Percentiles rank a stretch among this genome's conserved stretches.
phyloP scores from a whole-genome alignment of 2,329 filamentous ascomycete genomes.

The Hypomyces perniciosus region DNA sequence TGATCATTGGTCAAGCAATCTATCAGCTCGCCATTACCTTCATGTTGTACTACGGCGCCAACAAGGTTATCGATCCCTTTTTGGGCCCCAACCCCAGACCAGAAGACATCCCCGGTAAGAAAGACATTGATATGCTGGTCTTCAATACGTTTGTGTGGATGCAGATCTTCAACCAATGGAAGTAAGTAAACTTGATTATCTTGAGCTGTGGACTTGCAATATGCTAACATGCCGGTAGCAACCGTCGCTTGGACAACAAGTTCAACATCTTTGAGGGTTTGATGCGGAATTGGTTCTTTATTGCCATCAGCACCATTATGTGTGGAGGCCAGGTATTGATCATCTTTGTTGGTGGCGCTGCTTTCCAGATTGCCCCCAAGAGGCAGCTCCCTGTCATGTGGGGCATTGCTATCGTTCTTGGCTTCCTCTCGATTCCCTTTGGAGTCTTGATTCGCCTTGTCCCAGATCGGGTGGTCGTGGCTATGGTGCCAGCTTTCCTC shows the following conservation, averaged over 20 bases:
- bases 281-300: slow-evolving; percentile 79
- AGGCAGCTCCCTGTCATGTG: slow-evolving; percentile 69
- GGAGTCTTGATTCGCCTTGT: slow-evolving; percentile 76
- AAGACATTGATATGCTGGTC: slow-evolving; percentile 55
- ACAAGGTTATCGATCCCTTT: slow-evolving; percentile 41
- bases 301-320: slow-evolving; percentile 79
- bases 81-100: slow-evolving; percentile 24
- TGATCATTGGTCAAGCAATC: slow-evolving; percentile 56
- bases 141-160: slow-evolving; percentile 86
- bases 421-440: slow-evolving; percentile 77
- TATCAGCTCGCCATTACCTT: slow-evolving; percentile 55
- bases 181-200: slow-evolving; percentile 6
- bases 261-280: slow-evolving; percentile 95
- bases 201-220: background rate
- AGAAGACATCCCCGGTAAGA: slow-evolving; percentile 28
- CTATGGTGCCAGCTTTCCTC: slow-evolving; percentile 47
- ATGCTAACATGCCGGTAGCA: slow-evolving; percentile 39
- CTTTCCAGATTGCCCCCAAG: slow-evolving; percentile 63
- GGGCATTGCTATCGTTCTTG: slow-evolving; percentile 80
- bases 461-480: slow-evolving; percentile 62
- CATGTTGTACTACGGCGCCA: slow-evolving; percentile 53
- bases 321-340: slow-evolving; percentile 85
- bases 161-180: slow-evolving; percentile 80
- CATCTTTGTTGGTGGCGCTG: slow-evolving; percentile 74
- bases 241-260: slow-evolving; percentile 85